These are phyloP conservation scores for Alternaria metachromatica DNA, from an alignment of 2,329 filamentous ascomycete species.

Conservation along the genomic window DNA sequence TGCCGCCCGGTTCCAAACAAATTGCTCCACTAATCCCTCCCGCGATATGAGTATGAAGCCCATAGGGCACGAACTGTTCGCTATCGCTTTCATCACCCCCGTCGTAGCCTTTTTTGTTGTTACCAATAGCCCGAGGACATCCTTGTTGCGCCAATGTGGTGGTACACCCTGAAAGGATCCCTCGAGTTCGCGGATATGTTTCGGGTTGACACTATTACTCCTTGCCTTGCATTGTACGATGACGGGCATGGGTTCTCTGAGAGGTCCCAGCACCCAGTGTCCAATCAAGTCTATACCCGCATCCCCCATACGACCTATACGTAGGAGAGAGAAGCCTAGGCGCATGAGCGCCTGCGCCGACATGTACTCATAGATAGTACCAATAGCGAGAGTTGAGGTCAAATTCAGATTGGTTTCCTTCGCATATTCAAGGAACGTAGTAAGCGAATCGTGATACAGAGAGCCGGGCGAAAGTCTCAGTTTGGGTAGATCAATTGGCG, in stretches of 20 bases:
- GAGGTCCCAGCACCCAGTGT: conserved; percentile 63
- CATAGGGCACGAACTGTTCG: conserved; percentile 72
- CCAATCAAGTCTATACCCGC: conserved; percentile 78
- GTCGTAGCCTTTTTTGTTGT: conserved; percentile 74
- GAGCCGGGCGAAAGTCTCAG: conserved; percentile 40
- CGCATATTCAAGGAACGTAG: conserved; percentile 71
- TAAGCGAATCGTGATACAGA: conserved; percentile 66
- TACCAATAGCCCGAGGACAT: conserved; percentile 73
- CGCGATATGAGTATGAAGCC: conserved; percentile 69
- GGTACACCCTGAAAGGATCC: conserved; percentile 79
- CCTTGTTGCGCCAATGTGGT: conserved; percentile 70
- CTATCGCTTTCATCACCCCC: conserved; percentile 76
- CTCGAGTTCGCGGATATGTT: conserved; percentile 75
- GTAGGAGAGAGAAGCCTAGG: conserved; percentile 69
- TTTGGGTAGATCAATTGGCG: conserved; percentile 36
- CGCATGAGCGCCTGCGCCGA: conserved; percentile 62
- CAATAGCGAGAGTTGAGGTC: conserved; percentile 68
- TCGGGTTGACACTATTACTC: conserved; percentile 58
- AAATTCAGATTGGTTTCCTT: conserved; percentile 62
- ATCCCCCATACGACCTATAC: conserved; percentile 72
- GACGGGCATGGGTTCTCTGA: conserved; percentile 50
- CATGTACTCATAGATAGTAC: conserved; percentile 80
- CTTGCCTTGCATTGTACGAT: conserved; percentile 75
- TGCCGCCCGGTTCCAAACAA: conserved; percentile 74
- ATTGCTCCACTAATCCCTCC: conserved; percentile 67